phyloP scores from a whole-genome alignment of 148 eudicot genomes.

The Rheum nobile region DNA sequence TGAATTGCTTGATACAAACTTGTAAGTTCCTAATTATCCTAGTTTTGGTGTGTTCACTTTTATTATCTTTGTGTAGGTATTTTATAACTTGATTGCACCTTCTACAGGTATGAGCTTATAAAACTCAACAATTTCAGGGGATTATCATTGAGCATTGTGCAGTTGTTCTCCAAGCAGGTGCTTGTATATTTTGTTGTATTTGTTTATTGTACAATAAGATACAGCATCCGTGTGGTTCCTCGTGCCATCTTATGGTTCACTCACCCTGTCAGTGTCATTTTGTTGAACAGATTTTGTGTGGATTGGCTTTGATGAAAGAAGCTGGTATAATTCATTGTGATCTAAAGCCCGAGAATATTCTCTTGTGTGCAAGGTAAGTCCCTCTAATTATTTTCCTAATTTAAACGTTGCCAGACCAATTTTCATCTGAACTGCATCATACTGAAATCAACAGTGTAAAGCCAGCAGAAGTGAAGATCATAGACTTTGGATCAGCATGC shows the following conservation, averaged over 20 bases:
- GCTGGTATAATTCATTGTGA: constrained; percentile 97
- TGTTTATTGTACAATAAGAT: neutral
- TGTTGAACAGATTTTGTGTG: constrained; percentile 59
- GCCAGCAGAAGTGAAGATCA: constrained; percentile 89
- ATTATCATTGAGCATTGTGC: constrained; percentile 82
- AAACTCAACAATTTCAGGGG: constrained; percentile 79
- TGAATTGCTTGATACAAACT: constrained; percentile 80
- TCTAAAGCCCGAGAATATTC: constrained; percentile 95
- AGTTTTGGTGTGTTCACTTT: neutral
- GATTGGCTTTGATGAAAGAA: constrained; percentile 87
- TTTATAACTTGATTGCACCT: constrained; percentile 3
- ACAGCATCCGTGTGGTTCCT: neutral
- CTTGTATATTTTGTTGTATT: constrained; percentile 3
- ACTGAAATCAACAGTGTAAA: constrained; percentile 51
- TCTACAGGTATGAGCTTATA: constrained; percentile 77
- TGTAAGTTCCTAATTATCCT: constrained; percentile 42
- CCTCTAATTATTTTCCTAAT: constrained; percentile 3
- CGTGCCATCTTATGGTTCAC: constrained; percentile 10
- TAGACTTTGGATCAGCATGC: constrained; percentile 98
- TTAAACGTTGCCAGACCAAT: constrained; percentile 2
- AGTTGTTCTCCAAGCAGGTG: constrained; percentile 96
- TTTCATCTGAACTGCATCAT: constrained; percentile 12
- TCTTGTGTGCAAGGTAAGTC: constrained; percentile 75
- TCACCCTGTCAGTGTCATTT: constrained; percentile 5
- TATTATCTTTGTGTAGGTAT: neutral